phyloP scores from a whole-genome alignment of 192 early-diverging fungal genomes.

The Podila epigama region DNA sequence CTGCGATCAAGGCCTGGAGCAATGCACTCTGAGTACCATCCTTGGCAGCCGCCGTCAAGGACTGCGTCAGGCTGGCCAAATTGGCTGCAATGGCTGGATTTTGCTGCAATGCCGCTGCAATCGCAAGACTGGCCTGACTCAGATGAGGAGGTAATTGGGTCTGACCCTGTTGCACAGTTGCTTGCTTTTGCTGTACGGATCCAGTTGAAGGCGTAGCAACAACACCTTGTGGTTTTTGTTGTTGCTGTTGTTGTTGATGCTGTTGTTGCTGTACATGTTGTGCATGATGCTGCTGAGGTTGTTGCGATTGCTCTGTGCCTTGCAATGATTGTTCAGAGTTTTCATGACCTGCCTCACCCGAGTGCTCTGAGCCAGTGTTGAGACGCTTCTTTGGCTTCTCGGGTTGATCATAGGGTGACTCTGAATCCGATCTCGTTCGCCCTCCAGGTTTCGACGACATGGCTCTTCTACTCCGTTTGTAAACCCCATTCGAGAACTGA shows the following conservation, averaged over 20 bases:
- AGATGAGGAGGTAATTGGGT: conserved; percentile 15
- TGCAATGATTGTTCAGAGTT: neutral
- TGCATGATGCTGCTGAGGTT: neutral
- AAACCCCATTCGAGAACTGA: conserved; percentile 77
- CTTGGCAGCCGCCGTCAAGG: conserved; percentile 28
- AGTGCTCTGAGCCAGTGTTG: conserved; percentile 26
- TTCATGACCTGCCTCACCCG: neutral
- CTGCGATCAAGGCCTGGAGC: conserved; percentile 19
- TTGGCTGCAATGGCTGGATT: conserved; percentile 31
- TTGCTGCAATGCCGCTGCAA: conserved; percentile 39
- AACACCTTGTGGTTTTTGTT: neutral
- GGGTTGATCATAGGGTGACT: conserved; percentile 24
- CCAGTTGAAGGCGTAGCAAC: too few species aligned
- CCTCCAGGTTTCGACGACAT: conserved; percentile 29
- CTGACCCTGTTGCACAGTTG: neutral
- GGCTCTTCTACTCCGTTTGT: conserved; percentile 67
- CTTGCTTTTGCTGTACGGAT: conserved; percentile 3
- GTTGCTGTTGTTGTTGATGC: neutral
- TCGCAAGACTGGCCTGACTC: conserved; percentile 34
- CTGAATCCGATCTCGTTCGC: conserved; percentile 16
- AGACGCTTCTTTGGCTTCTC: conserved; percentile 35
- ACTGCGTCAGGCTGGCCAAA: conserved; percentile 27
- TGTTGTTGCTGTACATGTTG: neutral
- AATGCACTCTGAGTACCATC: conserved; percentile 35
- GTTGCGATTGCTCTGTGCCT: neutral